Conservation (phyloP, 2,329 filamentous ascomycete species). For the Stachybotrys echinatus region DNA sequence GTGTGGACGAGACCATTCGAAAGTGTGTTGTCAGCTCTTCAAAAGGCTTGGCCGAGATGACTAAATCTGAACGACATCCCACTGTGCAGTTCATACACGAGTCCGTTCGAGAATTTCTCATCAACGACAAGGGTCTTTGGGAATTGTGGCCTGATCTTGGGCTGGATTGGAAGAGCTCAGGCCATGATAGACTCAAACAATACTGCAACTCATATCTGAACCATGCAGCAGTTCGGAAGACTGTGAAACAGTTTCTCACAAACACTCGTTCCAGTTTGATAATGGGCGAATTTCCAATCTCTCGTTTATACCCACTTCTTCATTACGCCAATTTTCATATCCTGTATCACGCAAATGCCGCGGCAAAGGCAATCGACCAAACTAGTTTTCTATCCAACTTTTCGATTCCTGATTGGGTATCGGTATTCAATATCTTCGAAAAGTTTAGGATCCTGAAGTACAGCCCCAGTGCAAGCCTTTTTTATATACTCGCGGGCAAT, state of each 20-base stretch:
- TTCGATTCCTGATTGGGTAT: conserved; percentile 20
- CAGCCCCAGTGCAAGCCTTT: conserved; percentile 13
- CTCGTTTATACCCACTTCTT: background rate
- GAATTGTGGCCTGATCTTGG: conserved; percentile 25
- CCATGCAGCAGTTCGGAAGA: conserved; percentile 1
- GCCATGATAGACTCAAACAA: conserved; percentile 37
- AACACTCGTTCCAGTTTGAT: conserved; percentile 10
- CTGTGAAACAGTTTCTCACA: background rate
- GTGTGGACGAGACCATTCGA: background rate
- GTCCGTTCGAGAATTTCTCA: conserved; percentile 41
- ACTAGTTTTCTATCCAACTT: conserved; percentile 18
- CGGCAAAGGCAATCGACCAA: background rate
- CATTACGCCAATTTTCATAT: background rate
- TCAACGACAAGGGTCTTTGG: conserved; percentile 25
- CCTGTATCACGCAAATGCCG: background rate
- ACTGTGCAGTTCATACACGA: conserved; percentile 50
- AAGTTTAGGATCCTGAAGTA: conserved; percentile 16
- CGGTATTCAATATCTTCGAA: conserved; percentile 23
- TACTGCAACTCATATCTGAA: conserved; percentile 36
- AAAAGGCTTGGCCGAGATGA: conserved; percentile 44
- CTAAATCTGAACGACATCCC: conserved; percentile 14
- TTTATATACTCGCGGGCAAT: conserved; percentile 30
- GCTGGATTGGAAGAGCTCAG: conserved; percentile 21
- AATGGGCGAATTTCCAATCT: no score
- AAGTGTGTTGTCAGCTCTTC: conserved; percentile 37